phyloP scores from a whole-genome alignment of 129 eudicot species.

The Helianthus annuus region HanXRQr2.0-SUNRISE NC_035447.2:122467697-122468196 shows the following conservation, averaged over 20 bases:
- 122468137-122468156: conserved; percentile 53
- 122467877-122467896: conserved; percentile 31
- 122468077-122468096: conserved; percentile 43
- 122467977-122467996: conserved; percentile 32
- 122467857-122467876: conserved; percentile 25
- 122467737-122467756: conserved; percentile 44
- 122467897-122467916: conserved; percentile 40
- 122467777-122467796: conserved; percentile 62
- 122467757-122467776: conserved; percentile 39
- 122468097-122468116: conserved; percentile 38
- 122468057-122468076: conserved; percentile 26
- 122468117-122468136: conserved; percentile 36
- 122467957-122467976: conserved; percentile 40
- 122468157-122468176: conserved; percentile 38
- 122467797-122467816: conserved; percentile 51
- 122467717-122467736: not conserved
- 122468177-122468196: conserved; percentile 11
- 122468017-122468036: conserved; percentile 18
- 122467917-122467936: conserved; percentile 34
- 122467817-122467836: conserved; percentile 64
- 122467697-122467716: too few relatives aligned
- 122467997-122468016: conserved; percentile 17
- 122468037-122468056: conserved; percentile 32
- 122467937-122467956: conserved; percentile 33
- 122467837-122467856: conserved; percentile 40